Base-by-base conservation (phyloP, 768 basidiomycete species). In the Dioszegia crocea region DNA sequence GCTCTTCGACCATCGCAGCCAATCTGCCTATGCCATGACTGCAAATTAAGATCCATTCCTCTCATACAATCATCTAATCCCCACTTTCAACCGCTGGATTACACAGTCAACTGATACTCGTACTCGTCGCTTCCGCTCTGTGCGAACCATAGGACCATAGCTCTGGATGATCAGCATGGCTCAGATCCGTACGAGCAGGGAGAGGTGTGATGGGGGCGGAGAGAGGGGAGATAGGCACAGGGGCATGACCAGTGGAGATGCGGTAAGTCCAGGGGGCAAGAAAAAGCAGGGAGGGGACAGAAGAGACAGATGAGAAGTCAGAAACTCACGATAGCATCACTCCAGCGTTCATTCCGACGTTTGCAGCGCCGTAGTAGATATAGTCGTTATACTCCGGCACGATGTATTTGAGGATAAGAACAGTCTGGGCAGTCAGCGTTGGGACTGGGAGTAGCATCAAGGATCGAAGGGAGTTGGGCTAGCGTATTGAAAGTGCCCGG, bases 341-440 rank as follows among this genome's bases (percentile, higher is more conserved):
- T 21, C 84, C 84, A 14, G 88, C 84, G 71, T 91, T 94, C 81
- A 96, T 92, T 10, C 87, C 86, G n/a, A 98, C 91, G 76, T 91
- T 93, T 45, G 91, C 90, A 62, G 91, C 89, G 21, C 94, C 94
- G 75, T 92, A 97, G 77, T 91, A 93, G 23, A 83, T 83, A 78
- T 85, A 79, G 30, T 65, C 92, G 71, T 86, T 85, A 70, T 88
- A 90, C 27, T 80, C 81, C 4, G 83, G 81, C 36, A 97, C 77
- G 66, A 92, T 75, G 72, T 98, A 98, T 77, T 97, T 97, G 71
- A 98, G 81, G 53, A 97, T 85, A 31, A 94, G 80, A 10, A 96
- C 81, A 14, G 88, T 87, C 93, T 97, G 74, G 1, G 29, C 36
- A 24, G 51, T 53, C 16, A 50, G 55, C 30, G n/a, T 6, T 17